Evolutionary conservation across 129 eudicot genomes (phyloP).

Genomic region (Mikania micrantha): DNA sequence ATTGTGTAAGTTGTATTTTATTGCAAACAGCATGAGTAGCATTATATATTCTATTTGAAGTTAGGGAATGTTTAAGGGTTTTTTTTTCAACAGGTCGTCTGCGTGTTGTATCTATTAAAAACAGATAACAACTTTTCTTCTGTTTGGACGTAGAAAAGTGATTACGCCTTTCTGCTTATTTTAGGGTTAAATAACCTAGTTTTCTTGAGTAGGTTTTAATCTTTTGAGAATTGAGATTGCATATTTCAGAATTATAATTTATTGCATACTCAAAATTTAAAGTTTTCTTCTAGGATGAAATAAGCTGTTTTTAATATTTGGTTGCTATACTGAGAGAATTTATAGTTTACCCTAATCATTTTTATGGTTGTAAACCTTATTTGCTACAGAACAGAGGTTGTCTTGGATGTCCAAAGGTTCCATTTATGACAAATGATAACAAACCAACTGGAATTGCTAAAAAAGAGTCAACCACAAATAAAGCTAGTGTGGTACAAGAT

Average conservation of each 20-base stretch:
- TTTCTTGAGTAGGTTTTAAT: background rate
- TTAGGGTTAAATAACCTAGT: background rate
- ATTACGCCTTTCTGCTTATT: background rate
- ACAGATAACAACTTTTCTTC: background rate
- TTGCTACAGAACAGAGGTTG: constrained; percentile 97
- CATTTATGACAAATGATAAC: constrained; percentile 50
- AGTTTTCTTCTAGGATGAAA: background rate
- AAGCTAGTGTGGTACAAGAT: constrained; percentile 47
- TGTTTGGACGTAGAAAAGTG: background rate
- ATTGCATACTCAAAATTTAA: background rate
- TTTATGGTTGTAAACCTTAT: constrained; percentile 56
- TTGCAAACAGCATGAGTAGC: background rate
- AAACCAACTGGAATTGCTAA: constrained; percentile 49
- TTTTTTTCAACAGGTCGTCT: background rate
- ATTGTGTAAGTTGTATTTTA: background rate
- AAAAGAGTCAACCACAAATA: constrained; percentile 33
- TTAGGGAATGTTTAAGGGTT: background rate
- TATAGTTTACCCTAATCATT: constrained; percentile 6
- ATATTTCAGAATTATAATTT: background rate
- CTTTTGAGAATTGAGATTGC: background rate
- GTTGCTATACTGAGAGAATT: background rate
- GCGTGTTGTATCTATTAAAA: background rate
- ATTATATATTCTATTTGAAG: background rate
- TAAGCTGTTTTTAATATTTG: background rate
- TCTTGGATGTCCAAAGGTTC: constrained; percentile 81